phyloP scores from a whole-genome alignment of 805 yeast genomes.

The Yamadazyma sp. region DNA sequence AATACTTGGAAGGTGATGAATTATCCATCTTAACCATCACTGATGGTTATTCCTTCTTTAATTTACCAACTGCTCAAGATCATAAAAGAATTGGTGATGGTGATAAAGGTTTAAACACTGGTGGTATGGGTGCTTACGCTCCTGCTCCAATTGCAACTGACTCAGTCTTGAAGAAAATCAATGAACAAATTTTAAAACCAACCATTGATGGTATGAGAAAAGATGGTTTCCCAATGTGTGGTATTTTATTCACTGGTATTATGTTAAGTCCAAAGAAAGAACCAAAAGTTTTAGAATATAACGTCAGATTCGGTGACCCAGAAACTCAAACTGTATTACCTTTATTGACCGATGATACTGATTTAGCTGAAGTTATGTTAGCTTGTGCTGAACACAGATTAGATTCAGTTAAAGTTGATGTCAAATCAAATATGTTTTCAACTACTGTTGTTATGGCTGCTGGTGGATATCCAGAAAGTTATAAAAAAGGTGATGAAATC shows the following conservation, averaged over 20 bases:
- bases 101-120: constrained; percentile 93
- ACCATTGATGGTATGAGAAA: constrained; percentile 94
- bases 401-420: constrained; percentile 67
- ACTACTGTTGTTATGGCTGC: constrained; percentile 97
- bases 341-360: constrained; percentile 77
- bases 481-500: constrained; percentile 83
- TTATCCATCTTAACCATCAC: constrained; percentile 85
- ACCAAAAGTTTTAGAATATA: constrained; percentile 94
- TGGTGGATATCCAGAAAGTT: constrained; percentile 92
- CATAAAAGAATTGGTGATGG: constrained; percentile 94
- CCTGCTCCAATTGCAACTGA: constrained; percentile 96
- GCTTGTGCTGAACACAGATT: constrained; percentile 94
- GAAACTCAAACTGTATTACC: constrained; percentile 97
- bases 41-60: constrained; percentile 89
- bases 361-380: constrained; percentile 84
- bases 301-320: constrained; percentile 98
- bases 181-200: constrained; percentile 77
- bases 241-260: constrained; percentile 92
- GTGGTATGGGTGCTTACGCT: constrained; percentile 99
- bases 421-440: constrained; percentile 58
- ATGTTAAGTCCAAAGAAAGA: constrained; percentile 79
- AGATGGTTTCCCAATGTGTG: constrained; percentile 94
- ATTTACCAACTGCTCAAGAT: constrained; percentile 97
- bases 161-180: constrained; percentile 63
- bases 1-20: constrained; percentile 95